Conservation (phyloP, 768 basidiomycete genomes). For the Boletus patriciae region DNA sequence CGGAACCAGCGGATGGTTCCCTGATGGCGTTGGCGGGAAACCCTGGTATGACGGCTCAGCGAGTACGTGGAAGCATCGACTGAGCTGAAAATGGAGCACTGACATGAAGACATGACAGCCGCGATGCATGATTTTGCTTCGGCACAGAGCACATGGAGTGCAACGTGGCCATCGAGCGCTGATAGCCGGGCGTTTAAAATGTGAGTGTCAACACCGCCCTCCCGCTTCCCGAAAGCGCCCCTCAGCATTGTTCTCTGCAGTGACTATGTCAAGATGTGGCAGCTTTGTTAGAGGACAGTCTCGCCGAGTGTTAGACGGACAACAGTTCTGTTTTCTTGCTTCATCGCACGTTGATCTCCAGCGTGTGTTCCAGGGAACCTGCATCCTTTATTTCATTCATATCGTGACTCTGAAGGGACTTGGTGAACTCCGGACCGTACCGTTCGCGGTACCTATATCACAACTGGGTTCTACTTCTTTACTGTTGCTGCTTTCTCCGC, state of each 20-base stretch:
- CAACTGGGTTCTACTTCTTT: background rate
- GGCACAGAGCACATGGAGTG: slow-evolving; percentile 64
- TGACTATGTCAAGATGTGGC: slow-evolving; percentile 38
- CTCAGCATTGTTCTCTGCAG: slow-evolving; percentile 8
- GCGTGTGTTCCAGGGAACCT: background rate
- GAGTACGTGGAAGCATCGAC: slow-evolving; percentile 37
- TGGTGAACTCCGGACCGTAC: background rate
- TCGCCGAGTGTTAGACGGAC: background rate
- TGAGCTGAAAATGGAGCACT: slow-evolving; percentile 20
- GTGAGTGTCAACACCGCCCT: slow-evolving; percentile 31
- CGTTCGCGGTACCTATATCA: background rate
- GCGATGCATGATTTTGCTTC: slow-evolving; percentile 72
- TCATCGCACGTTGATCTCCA: background rate
- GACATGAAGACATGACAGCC: slow-evolving; percentile 19
- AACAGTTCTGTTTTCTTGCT: background rate
- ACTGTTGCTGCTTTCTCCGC: background rate
- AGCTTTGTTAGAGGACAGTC: slow-evolving; percentile 21
- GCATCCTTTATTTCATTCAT: background rate
- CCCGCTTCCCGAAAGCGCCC: background rate
- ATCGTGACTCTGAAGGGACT: slow-evolving; percentile 1
- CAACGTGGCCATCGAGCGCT: slow-evolving; percentile 68
- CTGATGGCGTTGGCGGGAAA: slow-evolving; percentile 51
- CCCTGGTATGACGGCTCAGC: slow-evolving; percentile 61
- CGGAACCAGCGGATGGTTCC: slow-evolving; percentile 62
- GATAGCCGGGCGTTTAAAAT: slow-evolving; percentile 69